These are phyloP conservation scores for Ashbya aceris DNA, from an alignment of 1,139 yeast genomes.

Conservation along the genomic window DNA sequence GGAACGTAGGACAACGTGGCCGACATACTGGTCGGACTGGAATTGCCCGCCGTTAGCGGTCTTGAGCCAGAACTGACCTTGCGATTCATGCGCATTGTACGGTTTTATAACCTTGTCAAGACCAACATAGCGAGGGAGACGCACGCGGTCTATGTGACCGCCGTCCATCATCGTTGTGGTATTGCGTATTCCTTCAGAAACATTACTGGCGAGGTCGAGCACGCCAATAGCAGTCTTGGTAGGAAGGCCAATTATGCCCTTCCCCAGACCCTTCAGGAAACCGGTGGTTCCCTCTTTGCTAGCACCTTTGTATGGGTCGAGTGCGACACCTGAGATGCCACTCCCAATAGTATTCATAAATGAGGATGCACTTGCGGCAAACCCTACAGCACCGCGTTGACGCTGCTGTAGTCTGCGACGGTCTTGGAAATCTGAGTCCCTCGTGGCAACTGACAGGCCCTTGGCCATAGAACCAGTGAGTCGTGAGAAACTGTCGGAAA, in stretches of 20 bases:
- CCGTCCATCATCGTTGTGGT: conserved; percentile 87
- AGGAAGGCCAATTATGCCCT: conserved; percentile 90
- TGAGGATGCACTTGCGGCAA: conserved; percentile 82
- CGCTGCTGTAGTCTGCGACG: conserved; percentile 64
- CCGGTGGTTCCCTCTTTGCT: conserved; percentile 79
- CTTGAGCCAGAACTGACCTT: conserved; percentile 91
- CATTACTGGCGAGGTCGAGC: conserved; percentile 84
- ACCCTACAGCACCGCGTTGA: conserved; percentile 71
- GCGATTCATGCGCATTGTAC: conserved; percentile 75
- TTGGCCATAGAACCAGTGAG: conserved; percentile 92
- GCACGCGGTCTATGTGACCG: conserved; percentile 67
- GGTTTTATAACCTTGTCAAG: conserved; percentile 56
- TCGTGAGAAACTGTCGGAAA: conserved; percentile 87
- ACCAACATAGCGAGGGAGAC: conserved; percentile 71
- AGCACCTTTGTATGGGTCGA: conserved; percentile 88
- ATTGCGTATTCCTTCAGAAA: conserved; percentile 88
- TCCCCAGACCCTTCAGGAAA: conserved; percentile 86
- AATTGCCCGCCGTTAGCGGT: conserved; percentile 72
- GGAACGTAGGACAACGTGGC: conserved; percentile 77
- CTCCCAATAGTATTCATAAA: conserved; percentile 79
- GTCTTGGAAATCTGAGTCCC: conserved; percentile 80
- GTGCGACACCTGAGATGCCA: conserved; percentile 84
- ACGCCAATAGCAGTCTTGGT: conserved; percentile 95
- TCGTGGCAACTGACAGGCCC: conserved; percentile 83
- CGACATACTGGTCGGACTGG: conserved; percentile 65